A percentile compares a stretch with the other conserved stretches of the same genome.
Evolutionary conservation across 371 early-diverging fungal species (phyloP).

Genomic region (Parasitella parasitica): DNA sequence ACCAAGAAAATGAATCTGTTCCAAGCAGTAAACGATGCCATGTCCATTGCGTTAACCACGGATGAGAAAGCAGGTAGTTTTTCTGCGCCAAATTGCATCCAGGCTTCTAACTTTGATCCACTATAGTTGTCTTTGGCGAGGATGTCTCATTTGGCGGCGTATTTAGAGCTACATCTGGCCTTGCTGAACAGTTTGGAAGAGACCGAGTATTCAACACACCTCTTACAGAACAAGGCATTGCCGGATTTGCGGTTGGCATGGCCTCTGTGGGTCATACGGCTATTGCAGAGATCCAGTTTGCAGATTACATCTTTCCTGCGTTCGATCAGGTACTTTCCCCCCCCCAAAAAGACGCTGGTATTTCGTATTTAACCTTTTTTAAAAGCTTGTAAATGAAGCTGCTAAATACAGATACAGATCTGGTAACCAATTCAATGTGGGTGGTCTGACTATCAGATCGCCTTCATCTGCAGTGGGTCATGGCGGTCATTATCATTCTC

Average conservation of each 20-base stretch:
- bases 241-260: constrained; percentile 97
- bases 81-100: too few species aligned
- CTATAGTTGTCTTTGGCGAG: constrained; percentile 91
- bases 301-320: constrained; percentile 97
- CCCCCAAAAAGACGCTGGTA: not conserved
- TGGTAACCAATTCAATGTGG: constrained; percentile 90
- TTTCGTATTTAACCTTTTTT: not conserved
- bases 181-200: constrained; percentile 87
- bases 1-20: constrained; percentile 92
- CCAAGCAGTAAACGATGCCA: constrained; percentile 94
- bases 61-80: constrained; percentile 81
- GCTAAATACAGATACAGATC: constrained; percentile 97
- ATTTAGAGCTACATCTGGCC: constrained; percentile 92
- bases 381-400: constrained; percentile 94
- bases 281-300: constrained; percentile 98
- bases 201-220: constrained; percentile 98
- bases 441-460: constrained; percentile 90
- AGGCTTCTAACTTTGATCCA: not conserved
- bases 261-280: constrained; percentile 96
- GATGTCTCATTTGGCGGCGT: constrained; percentile 98
- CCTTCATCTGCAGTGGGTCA: constrained; percentile 97
- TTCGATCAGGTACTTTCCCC: constrained; percentile 94
- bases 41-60: constrained; percentile 83
- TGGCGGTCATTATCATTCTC: constrained; percentile 97
- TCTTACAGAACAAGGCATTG: constrained; percentile 95